Percentiles rank a stretch among this genome's conserved stretches.
These are phyloP conservation scores for Capillidium heterosporum DNA, from an alignment of 371 early-diverging fungal species.

Conservation along the genomic window DNA sequence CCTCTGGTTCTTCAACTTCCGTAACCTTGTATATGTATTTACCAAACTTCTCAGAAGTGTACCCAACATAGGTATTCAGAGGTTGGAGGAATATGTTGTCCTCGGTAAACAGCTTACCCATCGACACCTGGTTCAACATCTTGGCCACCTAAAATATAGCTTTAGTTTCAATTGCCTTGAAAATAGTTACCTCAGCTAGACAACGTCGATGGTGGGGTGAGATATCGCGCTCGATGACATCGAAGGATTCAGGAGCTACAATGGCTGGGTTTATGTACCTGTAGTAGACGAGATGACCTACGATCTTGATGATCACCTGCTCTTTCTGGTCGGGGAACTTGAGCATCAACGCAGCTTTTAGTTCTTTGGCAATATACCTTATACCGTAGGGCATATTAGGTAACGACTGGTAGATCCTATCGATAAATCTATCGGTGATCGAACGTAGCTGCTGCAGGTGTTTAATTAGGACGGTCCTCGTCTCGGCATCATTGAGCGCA, in stretches of 20 bases:
- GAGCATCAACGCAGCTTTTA: constrained; percentile 47
- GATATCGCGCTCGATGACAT: constrained; percentile 73
- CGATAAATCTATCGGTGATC: constrained; percentile 64
- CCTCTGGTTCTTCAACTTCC: constrained; percentile 68
- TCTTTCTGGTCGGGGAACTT: constrained; percentile 72
- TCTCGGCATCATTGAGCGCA: constrained; percentile 74
- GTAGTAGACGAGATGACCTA: constrained; percentile 91
- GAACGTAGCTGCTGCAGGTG: constrained; percentile 59
- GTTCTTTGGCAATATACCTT: constrained; percentile 82
- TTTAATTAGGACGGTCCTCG: constrained; percentile 51
- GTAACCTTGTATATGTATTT: constrained; percentile 57
- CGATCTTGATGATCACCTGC: constrained; percentile 56
- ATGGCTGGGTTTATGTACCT: constrained; percentile 95
- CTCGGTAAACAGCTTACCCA: constrained; percentile 48
- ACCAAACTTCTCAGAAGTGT: constrained; percentile 51
- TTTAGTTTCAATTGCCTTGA: background rate
- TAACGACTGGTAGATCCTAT: constrained; percentile 57
- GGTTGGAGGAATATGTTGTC: constrained; percentile 56
- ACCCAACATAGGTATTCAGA: constrained; percentile 58
- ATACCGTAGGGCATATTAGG: constrained; percentile 88
- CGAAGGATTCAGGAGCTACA: constrained; percentile 89
- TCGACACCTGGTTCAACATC: constrained; percentile 80
- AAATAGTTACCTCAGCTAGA: constrained; percentile 50
- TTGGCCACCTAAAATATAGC: constrained; percentile 43
- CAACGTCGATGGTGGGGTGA: constrained; percentile 83